Base-by-base conservation (phyloP, 495 filamentous ascomycete species). In the Annulohypoxylon stygium region DNA sequence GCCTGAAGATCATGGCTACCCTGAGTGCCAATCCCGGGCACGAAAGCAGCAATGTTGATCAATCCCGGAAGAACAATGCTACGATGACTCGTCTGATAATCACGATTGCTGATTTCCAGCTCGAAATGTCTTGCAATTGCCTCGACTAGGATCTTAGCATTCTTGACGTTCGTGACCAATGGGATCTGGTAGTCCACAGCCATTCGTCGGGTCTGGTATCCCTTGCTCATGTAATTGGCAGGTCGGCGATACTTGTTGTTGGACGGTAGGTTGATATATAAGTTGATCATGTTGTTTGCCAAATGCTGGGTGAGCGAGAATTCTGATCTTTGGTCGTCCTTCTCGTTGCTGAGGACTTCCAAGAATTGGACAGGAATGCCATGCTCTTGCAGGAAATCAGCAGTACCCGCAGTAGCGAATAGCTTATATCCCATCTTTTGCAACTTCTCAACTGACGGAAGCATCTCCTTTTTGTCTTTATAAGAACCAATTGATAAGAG, bases 241-340 rank as follows among this genome's bases (percentile, higher is more conserved):
- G 96, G 96, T 64, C 96, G 90, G 67, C 96, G 88, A 86, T 95
- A 98, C 71, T 93, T 91, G 82, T 99, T 99, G 88, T 86, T 97
- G n/a, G 95, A 97, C 4, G 96, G 96, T 78, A 99, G 84, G 82
- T 99, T 99, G 89, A 99, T 97, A 82, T 98, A 99, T 37, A 99
- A 86, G 82, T 98, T 95, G 67, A 99, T 98, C 78, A 96, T 89
- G 81, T 98, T 97, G 81, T 97, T 98, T 37, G 95, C 92, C 78
- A 99, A 82, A 85, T 97, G 94, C 79, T 98, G 93, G 9, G 93
- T 96, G 69, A 99, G 86, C 20, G 96, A 98, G 85, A 95, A 98
- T 81, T 99, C 95, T 0, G 93, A 93, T 82, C 97, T 96, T 79
- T 97, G 93, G 63, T 93, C 90, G 50, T 93, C 90, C 54, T 85